phyloP scores from a whole-genome alignment of 208 protist species.

The Vickermania ingenoplastis region DNA sequence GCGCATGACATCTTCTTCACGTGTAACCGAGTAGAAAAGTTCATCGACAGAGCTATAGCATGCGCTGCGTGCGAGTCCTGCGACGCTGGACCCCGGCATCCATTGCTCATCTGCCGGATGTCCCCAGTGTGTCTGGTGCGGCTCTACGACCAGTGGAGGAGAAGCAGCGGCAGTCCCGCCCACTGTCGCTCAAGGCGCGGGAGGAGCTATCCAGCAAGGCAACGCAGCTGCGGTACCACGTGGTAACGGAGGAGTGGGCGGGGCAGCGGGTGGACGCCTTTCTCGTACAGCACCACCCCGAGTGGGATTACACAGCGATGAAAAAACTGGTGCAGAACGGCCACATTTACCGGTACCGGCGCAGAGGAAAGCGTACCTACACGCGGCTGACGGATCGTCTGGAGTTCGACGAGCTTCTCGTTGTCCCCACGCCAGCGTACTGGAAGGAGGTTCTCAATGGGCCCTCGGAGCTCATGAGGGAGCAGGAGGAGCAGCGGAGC shows the following conservation, averaged over 20 bases:
- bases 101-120: constrained; percentile 27
- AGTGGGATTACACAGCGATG: constrained; percentile 81
- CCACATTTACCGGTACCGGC: constrained; percentile 83
- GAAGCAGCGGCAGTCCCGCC: constrained; percentile 37
- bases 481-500: neutral
- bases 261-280: constrained; percentile 83
- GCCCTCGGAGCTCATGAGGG: neutral
- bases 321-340: constrained; percentile 72
- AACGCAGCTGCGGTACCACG: constrained; percentile 66
- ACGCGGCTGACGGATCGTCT: constrained; percentile 78
- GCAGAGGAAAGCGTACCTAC: constrained; percentile 81
- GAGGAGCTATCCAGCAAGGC: constrained; percentile 44
- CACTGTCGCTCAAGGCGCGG: constrained; percentile 62
- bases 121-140: constrained; percentile 7
- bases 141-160: constrained; percentile 21
- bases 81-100: constrained; percentile 30
- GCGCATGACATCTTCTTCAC: too few species aligned
- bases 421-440: constrained; percentile 58
- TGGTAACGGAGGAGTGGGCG: constrained; percentile 84
- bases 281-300: constrained; percentile 67
- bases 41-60: too few species aligned
- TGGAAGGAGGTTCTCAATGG: constrained; percentile 39
- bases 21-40: too few species aligned
- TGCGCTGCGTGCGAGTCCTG: constrained; percentile 13
- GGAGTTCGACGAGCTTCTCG: constrained; percentile 84